A percentile compares a stretch with the other conserved stretches of the same genome.
Evolutionary conservation across 768 basidiomycete genomes (phyloP).

Genomic region (Coprinopsis sp.): DNA sequence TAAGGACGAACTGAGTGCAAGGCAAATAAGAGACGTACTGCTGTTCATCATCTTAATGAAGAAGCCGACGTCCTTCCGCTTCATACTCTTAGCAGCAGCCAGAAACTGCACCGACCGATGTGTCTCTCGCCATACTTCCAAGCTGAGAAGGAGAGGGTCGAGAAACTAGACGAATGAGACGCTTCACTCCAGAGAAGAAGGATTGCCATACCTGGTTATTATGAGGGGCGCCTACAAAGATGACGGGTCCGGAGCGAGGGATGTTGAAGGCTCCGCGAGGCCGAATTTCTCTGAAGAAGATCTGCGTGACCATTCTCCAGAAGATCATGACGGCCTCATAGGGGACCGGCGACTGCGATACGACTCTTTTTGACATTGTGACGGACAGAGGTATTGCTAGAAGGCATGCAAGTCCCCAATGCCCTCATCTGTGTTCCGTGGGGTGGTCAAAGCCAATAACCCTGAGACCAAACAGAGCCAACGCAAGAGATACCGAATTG

Average conservation of each 20-base stretch:
- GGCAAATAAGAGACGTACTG: constrained; percentile 48
- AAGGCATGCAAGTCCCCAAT: too few species aligned
- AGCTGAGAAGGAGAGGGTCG: constrained; percentile 79
- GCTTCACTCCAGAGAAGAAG: background rate
- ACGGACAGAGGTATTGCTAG: constrained; percentile 17
- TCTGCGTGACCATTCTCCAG: constrained; percentile 81
- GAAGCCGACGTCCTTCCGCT: constrained; percentile 71
- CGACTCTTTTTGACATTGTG: constrained; percentile 13
- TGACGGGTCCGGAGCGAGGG: constrained; percentile 83
- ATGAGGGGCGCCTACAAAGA: constrained; percentile 92
- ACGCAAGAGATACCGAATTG: background rate
- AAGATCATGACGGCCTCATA: constrained; percentile 81
- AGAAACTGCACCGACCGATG: constrained; percentile 80
- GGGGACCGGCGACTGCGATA: constrained; percentile 23
- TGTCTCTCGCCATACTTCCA: constrained; percentile 84
- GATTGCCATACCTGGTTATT: constrained; percentile 67
- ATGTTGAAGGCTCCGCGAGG: constrained; percentile 94
- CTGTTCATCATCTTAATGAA: constrained; percentile 81
- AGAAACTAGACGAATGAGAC: constrained; percentile 59
- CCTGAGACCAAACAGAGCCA: too few species aligned
- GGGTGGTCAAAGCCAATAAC: too few species aligned
- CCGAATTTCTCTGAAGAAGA: constrained; percentile 96
- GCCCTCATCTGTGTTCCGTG: too few species aligned
- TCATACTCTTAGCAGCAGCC: constrained; percentile 86
- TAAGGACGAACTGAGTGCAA: constrained; percentile 8